Evolutionary conservation across 805 yeast genomes (phyloP), one percentile per base, ranked within the genome.

Genomic region (Sugiyamaella smithiae): DNA sequence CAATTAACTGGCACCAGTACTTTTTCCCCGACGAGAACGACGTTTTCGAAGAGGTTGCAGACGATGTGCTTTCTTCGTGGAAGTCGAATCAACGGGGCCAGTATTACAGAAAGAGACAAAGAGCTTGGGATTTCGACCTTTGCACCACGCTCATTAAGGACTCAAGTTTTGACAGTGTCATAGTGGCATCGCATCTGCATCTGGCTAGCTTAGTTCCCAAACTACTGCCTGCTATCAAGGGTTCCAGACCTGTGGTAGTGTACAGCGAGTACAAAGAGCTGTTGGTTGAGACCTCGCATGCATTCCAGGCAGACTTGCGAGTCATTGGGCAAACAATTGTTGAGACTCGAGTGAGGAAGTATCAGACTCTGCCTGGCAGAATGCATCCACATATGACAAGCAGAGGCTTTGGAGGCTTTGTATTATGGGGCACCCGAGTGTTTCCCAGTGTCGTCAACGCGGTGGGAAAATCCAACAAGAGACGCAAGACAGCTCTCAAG

Each of bases 371-470:
- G 24, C 88, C 95, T 16, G 99, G 98, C 5, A 82, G 95, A 63
- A 72, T 91, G 60, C 99, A 93, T 66, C 99, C 99, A 0, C 63
- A 83, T 52, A 93, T 93, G 99, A 87, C 97, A 0, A 82, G 84
- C 75, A 77, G 88, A 59, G 89, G 96, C 5, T 90, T 85, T 50
- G 98, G 97, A 28, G 99, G 99, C 0, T 91, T 81, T 64, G 64
- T 93, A 2, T 70, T 89, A 56, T 77, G 81, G 71, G 95, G 91
- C 2, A 78, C 86, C 12, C 74, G 86, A 43, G 97, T 93, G 0
- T 69, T 81, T 46, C 96, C 97, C 40, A 84, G 77, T 28, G 79
- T 80, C 40, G 79, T 77, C 14, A 85, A 87, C 9, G 84, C 86
- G 4, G 88, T 88, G 4, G 80, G 73, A 28, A 75, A 75, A 63